Conservation (phyloP, 164 flowering plant species). For the Umbilicus rupestris region DNA sequence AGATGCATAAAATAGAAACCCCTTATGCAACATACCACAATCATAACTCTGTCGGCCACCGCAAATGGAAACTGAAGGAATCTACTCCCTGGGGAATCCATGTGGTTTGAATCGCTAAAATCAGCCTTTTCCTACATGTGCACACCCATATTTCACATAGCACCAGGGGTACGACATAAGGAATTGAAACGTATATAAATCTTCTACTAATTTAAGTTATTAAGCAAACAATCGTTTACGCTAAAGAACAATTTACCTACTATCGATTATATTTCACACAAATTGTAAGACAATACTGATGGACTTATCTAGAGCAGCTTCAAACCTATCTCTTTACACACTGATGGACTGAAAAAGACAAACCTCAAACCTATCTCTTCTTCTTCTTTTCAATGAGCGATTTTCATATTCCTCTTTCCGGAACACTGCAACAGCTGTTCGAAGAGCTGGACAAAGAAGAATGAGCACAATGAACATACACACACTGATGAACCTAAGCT, state of each 20-base stretch:
- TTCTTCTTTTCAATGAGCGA: constrained; percentile 57
- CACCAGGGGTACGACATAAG: neutral
- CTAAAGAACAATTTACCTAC: neutral
- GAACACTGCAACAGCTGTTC: constrained; percentile 75
- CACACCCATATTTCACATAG: neutral
- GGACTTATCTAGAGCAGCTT: neutral
- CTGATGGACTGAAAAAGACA: constrained; percentile 9
- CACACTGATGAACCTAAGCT: neutral
- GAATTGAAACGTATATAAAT: neutral
- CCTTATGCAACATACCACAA: constrained; percentile 43
- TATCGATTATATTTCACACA: neutral
- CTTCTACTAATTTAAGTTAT: neutral
- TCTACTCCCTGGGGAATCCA: constrained; percentile 54
- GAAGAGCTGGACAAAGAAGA: constrained; percentile 49
- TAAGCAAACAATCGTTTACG: neutral
- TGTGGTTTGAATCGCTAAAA: constrained; percentile 40
- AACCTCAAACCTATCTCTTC: constrained; percentile 85
- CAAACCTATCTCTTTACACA: neutral
- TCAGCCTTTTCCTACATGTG: constrained; percentile 53
- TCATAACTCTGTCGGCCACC: constrained; percentile 75
- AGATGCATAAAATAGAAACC: constrained; percentile 3
- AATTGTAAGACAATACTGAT: neutral
- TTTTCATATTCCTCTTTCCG: constrained; percentile 60
- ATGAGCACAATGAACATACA: neutral
- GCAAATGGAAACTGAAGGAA: constrained; percentile 90